Conservation (phyloP, 2,329 filamentous ascomycete genomes). For the Coniochaeta ligniaria region DNA sequence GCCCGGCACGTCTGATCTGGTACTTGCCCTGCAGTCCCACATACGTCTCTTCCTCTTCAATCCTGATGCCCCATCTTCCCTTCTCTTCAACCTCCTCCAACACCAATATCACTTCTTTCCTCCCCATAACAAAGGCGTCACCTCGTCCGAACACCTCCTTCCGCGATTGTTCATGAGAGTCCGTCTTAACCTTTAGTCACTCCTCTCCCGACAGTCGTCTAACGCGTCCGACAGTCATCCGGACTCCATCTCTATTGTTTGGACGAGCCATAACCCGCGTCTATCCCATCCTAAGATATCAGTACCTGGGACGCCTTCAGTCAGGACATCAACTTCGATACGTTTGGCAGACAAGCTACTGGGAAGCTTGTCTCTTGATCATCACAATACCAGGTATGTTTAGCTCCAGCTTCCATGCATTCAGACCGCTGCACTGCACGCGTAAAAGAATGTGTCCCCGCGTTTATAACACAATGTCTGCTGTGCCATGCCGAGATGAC, state of each 20-base stretch:
- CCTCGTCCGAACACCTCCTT: constrained; percentile 12
- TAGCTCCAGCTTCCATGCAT: neutral
- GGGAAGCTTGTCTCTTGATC: constrained; percentile 2
- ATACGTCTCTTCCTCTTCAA: constrained; percentile 9
- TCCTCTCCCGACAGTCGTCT: neutral
- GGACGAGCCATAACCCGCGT: constrained; percentile 1
- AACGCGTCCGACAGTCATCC: neutral
- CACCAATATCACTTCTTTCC: constrained; percentile 11
- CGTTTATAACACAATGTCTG: neutral
- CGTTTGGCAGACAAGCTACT: neutral
- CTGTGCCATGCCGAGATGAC: neutral
- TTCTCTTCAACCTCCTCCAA: constrained; percentile 13
- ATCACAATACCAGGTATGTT: neutral
- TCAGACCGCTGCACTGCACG: neutral
- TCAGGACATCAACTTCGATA: neutral
- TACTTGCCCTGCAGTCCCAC: constrained; percentile 12
- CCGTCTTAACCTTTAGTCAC: neutral
- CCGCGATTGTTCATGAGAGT: constrained; percentile 4
- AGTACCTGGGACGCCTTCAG: neutral
- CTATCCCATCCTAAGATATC: constrained; percentile 1
- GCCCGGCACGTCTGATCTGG: constrained; percentile 16
- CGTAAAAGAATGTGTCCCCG: neutral
- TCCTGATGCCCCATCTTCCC: constrained; percentile 7
- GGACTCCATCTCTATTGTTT: neutral
- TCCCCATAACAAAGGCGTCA: constrained; percentile 17